Percentiles rank a stretch among this genome's conserved stretches.
Evolutionary conservation across 169 alveolate species (phyloP).

Genomic region (Plasmodium sp.): DNA sequence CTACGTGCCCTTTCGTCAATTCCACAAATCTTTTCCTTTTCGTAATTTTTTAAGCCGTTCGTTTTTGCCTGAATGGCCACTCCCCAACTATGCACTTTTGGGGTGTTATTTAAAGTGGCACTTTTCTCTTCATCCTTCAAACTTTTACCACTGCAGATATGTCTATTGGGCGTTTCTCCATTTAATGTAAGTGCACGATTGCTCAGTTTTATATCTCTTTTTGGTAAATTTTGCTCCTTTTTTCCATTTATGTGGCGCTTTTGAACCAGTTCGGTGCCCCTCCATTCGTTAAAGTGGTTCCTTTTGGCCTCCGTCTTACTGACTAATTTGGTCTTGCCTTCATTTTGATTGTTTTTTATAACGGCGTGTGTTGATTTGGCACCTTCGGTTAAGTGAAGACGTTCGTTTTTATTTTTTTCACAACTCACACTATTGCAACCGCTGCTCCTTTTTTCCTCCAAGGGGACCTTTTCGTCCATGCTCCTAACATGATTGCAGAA

Average conservation of each 20-base stretch:
- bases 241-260: background rate
- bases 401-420: constrained; percentile 11
- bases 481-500: background rate
- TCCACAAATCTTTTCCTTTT: background rate
- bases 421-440: background rate
- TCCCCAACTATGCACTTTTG: constrained; percentile 5
- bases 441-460: background rate
- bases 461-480: background rate
- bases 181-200: background rate
- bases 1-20: background rate
- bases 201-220: background rate
- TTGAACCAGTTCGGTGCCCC: constrained; percentile 1
- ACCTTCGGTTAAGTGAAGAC: background rate
- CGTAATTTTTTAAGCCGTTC: constrained; percentile 10
- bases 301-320: constrained; percentile 7
- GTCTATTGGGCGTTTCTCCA: constrained; percentile 11
- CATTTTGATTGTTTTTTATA: background rate
- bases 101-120: background rate
- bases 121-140: constrained; percentile 9
- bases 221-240: constrained; percentile 6
- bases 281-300: constrained; percentile 7
- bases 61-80: constrained; percentile 8
- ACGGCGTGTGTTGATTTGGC: background rate
- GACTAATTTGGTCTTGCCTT: constrained; percentile 7
- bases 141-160: background rate